A percentile compares a stretch with the other conserved stretches of the same genome.
Conservation (phyloP, 2,329 filamentous ascomycete genomes). For the Sporothrix curviconia region DNA sequence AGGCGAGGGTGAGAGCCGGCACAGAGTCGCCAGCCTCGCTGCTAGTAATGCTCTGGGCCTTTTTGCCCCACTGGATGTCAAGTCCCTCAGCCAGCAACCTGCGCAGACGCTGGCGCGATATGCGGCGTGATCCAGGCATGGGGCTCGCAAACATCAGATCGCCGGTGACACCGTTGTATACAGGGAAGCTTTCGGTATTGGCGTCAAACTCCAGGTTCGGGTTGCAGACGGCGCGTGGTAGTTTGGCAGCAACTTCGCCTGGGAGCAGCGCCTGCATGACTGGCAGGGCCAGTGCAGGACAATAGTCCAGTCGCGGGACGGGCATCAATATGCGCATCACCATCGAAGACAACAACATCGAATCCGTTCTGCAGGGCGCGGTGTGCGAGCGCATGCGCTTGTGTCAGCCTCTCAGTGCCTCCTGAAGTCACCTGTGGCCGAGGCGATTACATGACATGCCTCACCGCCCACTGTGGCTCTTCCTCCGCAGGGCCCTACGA, state of each 20-base stretch:
- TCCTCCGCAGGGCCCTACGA: no score
- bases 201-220: conserved; percentile 28
- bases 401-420: no score
- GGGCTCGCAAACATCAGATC: conserved; percentile 30
- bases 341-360: conserved; percentile 28
- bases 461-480: no score
- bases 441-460: no score
- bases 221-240: conserved; percentile 30
- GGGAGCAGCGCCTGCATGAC: conserved; percentile 30
- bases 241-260: conserved; percentile 23
- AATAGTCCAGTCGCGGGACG: conserved; percentile 35
- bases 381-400: background rate
- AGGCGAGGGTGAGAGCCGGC: conserved; percentile 21
- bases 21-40: background rate
- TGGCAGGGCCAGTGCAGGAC: conserved; percentile 34
- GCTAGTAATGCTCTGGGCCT: conserved; percentile 12
- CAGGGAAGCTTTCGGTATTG: conserved; percentile 26
- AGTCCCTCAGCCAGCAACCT: conserved; percentile 27
- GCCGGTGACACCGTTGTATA: conserved; percentile 31
- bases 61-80: conserved; percentile 29
- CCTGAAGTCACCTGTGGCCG: no score
- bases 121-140: conserved; percentile 29
- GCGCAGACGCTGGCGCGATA: conserved; percentile 30
- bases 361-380: conserved; percentile 27
- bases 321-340: conserved; percentile 25